phyloP scores from a whole-genome alignment of 106 monocot species.

The Dendrobium chrysotoxum region DNA sequence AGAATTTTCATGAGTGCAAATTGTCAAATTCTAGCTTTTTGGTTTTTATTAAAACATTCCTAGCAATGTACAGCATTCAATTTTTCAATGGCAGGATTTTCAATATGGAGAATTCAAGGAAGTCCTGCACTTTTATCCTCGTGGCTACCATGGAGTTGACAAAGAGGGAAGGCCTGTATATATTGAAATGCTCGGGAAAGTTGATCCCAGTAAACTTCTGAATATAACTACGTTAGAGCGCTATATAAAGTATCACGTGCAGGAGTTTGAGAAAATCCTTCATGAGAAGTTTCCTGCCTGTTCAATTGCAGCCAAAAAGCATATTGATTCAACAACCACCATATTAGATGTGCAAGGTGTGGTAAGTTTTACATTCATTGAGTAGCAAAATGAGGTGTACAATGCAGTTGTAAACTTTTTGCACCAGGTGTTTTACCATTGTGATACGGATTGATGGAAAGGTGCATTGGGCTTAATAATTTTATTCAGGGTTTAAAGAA shows the following conservation, averaged over 20 bases:
- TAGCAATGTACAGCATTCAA: neutral
- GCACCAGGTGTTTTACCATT: too few species aligned
- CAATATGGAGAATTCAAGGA: slow-evolving; percentile 17
- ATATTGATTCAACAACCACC: slow-evolving; percentile 49
- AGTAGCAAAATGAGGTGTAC: neutral
- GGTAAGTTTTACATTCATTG: slow-evolving; percentile 22
- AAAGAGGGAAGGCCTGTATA: slow-evolving; percentile 30
- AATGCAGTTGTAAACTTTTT: neutral
- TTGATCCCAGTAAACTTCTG: slow-evolving; percentile 35
- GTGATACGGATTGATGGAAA: too few species aligned
- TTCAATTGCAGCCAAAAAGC: slow-evolving; percentile 49
- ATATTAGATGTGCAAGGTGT: slow-evolving; percentile 61
- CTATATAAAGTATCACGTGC: slow-evolving; percentile 58
- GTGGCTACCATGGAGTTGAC: slow-evolving; percentile 35
- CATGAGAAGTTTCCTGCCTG: slow-evolving; percentile 57
- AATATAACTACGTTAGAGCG: slow-evolving; percentile 48
- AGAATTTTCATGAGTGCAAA: neutral
- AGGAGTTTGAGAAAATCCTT: slow-evolving; percentile 52
- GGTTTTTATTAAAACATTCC: neutral
- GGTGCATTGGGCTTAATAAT: neutral
- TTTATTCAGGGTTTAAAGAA: slow-evolving; percentile 49
- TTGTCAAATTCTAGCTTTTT: neutral
- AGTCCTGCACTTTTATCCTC: slow-evolving; percentile 22
- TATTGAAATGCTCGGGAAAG: slow-evolving; percentile 24
- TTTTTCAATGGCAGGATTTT: slow-evolving; percentile 15